Percentiles rank a stretch among this genome's conserved stretches.
phyloP scores from a whole-genome alignment of 306 rosid genomes.

The Erythrophleum fordii region DNA sequence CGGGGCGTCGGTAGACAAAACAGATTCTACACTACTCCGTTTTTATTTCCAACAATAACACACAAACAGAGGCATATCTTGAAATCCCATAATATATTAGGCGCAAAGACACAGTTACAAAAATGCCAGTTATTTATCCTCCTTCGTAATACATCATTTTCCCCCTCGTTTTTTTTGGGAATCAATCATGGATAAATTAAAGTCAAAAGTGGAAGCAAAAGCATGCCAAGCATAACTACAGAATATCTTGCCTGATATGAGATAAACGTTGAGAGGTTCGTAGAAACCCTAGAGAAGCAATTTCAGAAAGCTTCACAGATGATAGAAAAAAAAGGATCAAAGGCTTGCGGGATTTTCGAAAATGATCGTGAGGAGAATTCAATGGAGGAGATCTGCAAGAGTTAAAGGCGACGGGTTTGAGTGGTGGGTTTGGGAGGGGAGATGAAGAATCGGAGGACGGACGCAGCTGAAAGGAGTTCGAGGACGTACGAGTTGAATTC shows the following conservation, averaged over 20 bases:
- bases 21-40: not conserved
- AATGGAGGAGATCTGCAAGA: slow-evolving; percentile 46
- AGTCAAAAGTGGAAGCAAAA: slow-evolving; percentile 17
- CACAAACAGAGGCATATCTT: not conserved
- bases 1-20: not conserved
- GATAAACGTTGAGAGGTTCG: slow-evolving; percentile 25
- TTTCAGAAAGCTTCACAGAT: slow-evolving; percentile 4
- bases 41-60: not conserved
- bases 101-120: slow-evolving; percentile 8
- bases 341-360: not conserved
- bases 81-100: slow-evolving; percentile 19
- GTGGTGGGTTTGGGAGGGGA: slow-evolving; percentile 55
- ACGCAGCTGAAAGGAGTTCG: slow-evolving; percentile 31
- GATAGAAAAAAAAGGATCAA: slow-evolving; percentile 17
- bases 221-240: not conserved
- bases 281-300: slow-evolving; percentile 62
- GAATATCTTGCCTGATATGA: slow-evolving; percentile 46
- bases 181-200: slow-evolving; percentile 30
- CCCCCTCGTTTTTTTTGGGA: slow-evolving; percentile 17
- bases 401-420: slow-evolving; percentile 37
- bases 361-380: slow-evolving; percentile 38
- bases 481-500: slow-evolving; percentile 30
- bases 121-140: slow-evolving; percentile 23
- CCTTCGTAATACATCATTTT: not conserved
- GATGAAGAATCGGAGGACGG: slow-evolving; percentile 23